These are phyloP conservation scores for Viola pubescens DNA, from an alignment of 441 rosid genomes.

Conservation along the genomic window DNA sequence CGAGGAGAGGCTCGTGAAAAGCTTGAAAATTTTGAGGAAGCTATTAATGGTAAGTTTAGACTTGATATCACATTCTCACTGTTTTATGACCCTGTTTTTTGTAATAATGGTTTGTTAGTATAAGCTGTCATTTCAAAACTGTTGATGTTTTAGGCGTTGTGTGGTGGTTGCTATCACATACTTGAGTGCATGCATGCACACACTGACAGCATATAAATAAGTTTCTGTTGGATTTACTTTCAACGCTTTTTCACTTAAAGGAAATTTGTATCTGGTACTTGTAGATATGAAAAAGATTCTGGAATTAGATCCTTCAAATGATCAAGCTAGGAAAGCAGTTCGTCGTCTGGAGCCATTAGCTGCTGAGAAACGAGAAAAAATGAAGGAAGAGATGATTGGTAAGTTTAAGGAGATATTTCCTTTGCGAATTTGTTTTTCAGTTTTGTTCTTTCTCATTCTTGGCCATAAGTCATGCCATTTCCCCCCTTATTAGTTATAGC, in stretches of 20 bases:
- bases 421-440: background rate
- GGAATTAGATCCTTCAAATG: conserved; percentile 77
- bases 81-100: too few relatives aligned
- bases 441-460: background rate
- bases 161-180: too few relatives aligned
- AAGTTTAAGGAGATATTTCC: conserved; percentile 19
- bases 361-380: conserved; percentile 78
- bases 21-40: conserved; percentile 82
- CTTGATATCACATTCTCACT: too few relatives aligned
- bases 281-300: conserved; percentile 75
- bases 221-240: too few relatives aligned
- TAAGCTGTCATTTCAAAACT: too few relatives aligned
- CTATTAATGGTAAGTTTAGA: conserved; percentile 55
- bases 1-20: conserved; percentile 87
- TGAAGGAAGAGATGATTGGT: conserved; percentile 99
- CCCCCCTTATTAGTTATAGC: too few relatives aligned
- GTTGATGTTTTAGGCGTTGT: too few relatives aligned
- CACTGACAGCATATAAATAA: too few relatives aligned
- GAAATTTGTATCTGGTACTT: background rate
- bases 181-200: too few relatives aligned
- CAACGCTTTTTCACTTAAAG: background rate
- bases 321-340: conserved; percentile 58
- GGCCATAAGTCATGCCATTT: background rate
- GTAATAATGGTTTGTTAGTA: too few relatives aligned
- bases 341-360: conserved; percentile 71